Percentiles rank a stretch among this genome's conserved stretches.
Evolutionary conservation across 345 rosid species (phyloP).

Genomic region (Turritis glabra): DNA sequence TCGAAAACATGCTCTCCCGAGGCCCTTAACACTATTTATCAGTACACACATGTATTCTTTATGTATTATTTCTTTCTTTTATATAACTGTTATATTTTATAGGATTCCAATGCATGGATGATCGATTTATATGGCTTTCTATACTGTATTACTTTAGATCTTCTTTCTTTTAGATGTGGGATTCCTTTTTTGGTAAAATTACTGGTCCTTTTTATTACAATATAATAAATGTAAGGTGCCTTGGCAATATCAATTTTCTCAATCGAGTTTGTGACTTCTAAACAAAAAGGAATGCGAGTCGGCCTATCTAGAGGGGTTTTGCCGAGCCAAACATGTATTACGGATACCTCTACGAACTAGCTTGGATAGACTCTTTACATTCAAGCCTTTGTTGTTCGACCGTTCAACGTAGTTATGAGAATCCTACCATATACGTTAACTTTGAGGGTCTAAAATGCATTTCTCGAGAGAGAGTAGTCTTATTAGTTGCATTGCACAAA

Average conservation of each 20-base stretch:
- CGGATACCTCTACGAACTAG: not conserved
- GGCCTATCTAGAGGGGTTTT: not conserved
- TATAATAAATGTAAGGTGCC: not conserved
- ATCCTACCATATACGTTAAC: not conserved
- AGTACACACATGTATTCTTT: not conserved
- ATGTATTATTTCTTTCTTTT: not conserved
- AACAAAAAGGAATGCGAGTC: not conserved
- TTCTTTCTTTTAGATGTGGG: not conserved
- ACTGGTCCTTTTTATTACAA: not conserved
- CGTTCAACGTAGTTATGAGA: not conserved
- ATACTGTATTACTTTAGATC: not conserved
- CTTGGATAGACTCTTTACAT: not conserved
- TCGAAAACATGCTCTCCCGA: constrained; percentile 66
- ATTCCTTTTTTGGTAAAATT: not conserved
- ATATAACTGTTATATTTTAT: not conserved
- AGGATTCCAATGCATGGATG: not conserved
- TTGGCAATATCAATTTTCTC: not conserved
- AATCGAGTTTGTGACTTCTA: not conserved
- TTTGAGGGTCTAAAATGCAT: not conserved
- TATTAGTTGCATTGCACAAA: not conserved
- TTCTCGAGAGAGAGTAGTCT: not conserved
- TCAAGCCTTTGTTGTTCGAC: not conserved
- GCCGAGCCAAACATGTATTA: not conserved
- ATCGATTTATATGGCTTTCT: not conserved
- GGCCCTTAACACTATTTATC: constrained; percentile 40